Evolutionary conservation across 805 yeast species (phyloP).

Genomic region (Sporopachydermia quercuum): DNA sequence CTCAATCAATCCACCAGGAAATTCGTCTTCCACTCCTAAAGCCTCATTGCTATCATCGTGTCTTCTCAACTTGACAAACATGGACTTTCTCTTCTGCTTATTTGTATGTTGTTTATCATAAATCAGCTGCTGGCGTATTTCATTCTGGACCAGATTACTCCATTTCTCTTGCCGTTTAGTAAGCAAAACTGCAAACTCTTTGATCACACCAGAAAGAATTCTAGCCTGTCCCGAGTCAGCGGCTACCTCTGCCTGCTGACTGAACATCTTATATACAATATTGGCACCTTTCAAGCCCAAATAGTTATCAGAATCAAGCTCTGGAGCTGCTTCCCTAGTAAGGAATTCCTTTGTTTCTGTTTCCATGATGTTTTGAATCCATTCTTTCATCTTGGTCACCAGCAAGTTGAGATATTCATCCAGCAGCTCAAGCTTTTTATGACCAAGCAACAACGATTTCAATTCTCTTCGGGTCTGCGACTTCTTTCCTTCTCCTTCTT

Average conservation of each 20-base stretch:
- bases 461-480: slow-evolving; percentile 16
- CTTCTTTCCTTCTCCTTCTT: no score
- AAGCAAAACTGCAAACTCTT: slow-evolving; percentile 49
- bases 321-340: slow-evolving; percentile 60
- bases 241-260: slow-evolving; percentile 83
- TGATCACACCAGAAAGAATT: slow-evolving; percentile 65
- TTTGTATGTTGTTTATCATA: slow-evolving; percentile 17
- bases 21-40: slow-evolving; percentile 24
- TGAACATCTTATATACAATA: slow-evolving; percentile 65
- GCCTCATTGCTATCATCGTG: slow-evolving; percentile 20
- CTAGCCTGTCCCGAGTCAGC: slow-evolving; percentile 73
- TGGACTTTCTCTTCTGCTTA: slow-evolving; percentile 17
- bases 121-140: slow-evolving; percentile 24
- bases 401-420: slow-evolving; percentile 68
- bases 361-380: slow-evolving; percentile 59
- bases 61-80: neutral
- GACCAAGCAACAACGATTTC: slow-evolving; percentile 52
- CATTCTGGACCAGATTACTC: slow-evolving; percentile 37
- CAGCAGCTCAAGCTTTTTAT: slow-evolving; percentile 54
- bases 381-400: slow-evolving; percentile 62
- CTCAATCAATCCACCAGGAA: slow-evolving; percentile 68
- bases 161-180: slow-evolving; percentile 49
- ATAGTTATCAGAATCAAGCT: slow-evolving; percentile 45
- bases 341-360: slow-evolving; percentile 54
- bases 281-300: slow-evolving; percentile 64